Percentiles rank a stretch among this genome's conserved stretches.
These are phyloP conservation scores for Rhizopus sp. DNA, from an alignment of 371 early-diverging fungal species.

Conservation along the genomic window DNA sequence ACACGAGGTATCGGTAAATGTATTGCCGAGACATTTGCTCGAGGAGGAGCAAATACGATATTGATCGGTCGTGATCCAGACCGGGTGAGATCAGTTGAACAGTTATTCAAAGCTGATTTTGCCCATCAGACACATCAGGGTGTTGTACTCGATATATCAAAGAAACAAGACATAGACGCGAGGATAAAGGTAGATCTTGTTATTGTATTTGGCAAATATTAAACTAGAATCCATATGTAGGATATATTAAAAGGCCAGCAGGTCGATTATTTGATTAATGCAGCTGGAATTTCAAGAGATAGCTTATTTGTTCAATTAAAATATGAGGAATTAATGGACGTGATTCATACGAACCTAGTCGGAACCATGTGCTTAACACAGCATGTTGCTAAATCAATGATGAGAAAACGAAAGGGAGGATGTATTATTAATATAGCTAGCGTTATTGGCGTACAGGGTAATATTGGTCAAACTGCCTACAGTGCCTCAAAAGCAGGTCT, in stretches of 20 bases:
- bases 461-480: constrained; percentile 78
- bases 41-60: constrained; percentile 58
- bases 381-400: constrained; percentile 58
- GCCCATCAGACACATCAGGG: constrained; percentile 36
- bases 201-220: background rate
- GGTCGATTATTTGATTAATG: constrained; percentile 63
- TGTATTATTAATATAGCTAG: constrained; percentile 87
- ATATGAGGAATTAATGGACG: constrained; percentile 48
- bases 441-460: constrained; percentile 78
- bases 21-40: constrained; percentile 63
- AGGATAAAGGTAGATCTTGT: constrained; percentile 44
- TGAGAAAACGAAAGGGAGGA: constrained; percentile 58
- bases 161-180: constrained; percentile 37
- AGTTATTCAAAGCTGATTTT: constrained; percentile 26
- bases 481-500: constrained; percentile 86
- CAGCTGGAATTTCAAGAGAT: constrained; percentile 68
- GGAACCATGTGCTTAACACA: constrained; percentile 73
- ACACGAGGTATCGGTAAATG: constrained; percentile 78
- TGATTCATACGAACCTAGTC: constrained; percentile 69
- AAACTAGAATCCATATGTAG: constrained; percentile 5
- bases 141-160: constrained; percentile 50
- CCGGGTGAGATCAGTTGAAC: constrained; percentile 38
- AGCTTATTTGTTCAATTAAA: constrained; percentile 55
- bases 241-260: constrained; percentile 26
- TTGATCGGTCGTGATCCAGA: constrained; percentile 57